Evolutionary conservation across 352 stramenopile genomes (phyloP).

Genomic region (Phytophthora palmivora): DNA sequence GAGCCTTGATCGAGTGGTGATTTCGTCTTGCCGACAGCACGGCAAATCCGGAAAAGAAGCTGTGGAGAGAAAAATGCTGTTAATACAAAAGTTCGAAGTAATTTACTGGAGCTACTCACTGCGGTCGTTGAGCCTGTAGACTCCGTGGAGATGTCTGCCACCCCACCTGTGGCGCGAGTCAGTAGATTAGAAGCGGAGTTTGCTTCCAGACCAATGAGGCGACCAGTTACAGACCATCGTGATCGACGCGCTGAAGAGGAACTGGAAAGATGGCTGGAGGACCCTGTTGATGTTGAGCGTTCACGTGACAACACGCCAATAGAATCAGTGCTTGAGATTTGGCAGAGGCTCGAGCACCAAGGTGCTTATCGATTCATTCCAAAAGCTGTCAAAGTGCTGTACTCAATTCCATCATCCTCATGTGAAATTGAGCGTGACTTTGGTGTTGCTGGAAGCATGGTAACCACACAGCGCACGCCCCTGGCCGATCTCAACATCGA

Average conservation of each 20-base stretch:
- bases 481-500: slow-evolving; percentile 18
- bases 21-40: too few relatives aligned
- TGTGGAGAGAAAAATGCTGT: slow-evolving; percentile 11
- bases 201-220: background rate
- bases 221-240: background rate
- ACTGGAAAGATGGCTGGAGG: slow-evolving; percentile 11
- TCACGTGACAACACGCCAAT: background rate
- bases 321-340: slow-evolving; percentile 22
- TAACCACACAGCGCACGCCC: slow-evolving; percentile 5
- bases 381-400: slow-evolving; percentile 15
- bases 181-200: too few relatives aligned
- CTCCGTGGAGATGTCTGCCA: background rate
- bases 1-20: slow-evolving; percentile 3
- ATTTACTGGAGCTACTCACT: slow-evolving; percentile 10
- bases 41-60: too few relatives aligned
- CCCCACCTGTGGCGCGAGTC: background rate
- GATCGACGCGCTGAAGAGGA: slow-evolving; percentile 22
- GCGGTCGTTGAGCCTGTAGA: slow-evolving; percentile 7
- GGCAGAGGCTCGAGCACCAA: slow-evolving; percentile 7
- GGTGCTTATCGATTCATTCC: slow-evolving; percentile 20
- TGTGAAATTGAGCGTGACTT: slow-evolving; percentile 30
- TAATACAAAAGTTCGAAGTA: slow-evolving; percentile 10
- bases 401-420: slow-evolving; percentile 9
- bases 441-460: slow-evolving; percentile 16
- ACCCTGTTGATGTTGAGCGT: slow-evolving; percentile 9